Conservation (phyloP, 768 basidiomycete genomes). For the Russula olivacea region DNA sequence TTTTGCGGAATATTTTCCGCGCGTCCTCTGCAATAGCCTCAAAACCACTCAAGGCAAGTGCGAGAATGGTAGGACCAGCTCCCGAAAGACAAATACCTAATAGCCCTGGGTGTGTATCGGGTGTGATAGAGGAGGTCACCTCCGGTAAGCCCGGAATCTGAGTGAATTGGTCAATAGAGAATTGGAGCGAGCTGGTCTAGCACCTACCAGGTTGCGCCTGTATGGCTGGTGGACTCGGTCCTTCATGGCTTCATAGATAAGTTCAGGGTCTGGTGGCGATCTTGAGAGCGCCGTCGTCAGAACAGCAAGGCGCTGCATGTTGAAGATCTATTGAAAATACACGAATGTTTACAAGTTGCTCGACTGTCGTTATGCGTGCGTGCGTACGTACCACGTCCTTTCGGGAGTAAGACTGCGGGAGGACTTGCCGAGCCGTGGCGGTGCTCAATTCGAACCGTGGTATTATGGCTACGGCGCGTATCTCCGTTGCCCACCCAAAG, state of each 20-base stretch:
- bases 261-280: slow-evolving; percentile 85
- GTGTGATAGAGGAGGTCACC: slow-evolving; percentile 85
- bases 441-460: slow-evolving; percentile 96
- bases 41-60: slow-evolving; percentile 81
- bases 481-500: slow-evolving; percentile 77
- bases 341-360: neutral
- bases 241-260: slow-evolving; percentile 99
- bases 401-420: slow-evolving; percentile 80
- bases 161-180: neutral
- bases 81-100: slow-evolving; percentile 97
- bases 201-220: slow-evolving; percentile 72
- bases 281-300: slow-evolving; percentile 89
- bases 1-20: slow-evolving; percentile 59
- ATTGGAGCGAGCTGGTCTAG: slow-evolving; percentile 2
- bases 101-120: slow-evolving; percentile 84
- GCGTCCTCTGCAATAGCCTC: slow-evolving; percentile 83
- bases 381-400: slow-evolving; percentile 71
- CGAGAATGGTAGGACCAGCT: slow-evolving; percentile 95
- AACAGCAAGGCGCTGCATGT: slow-evolving; percentile 92
- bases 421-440: slow-evolving; percentile 83
- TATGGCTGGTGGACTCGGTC: slow-evolving; percentile 98
- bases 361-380: neutral
- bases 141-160: slow-evolving; percentile 95
- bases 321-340: slow-evolving; percentile 72
- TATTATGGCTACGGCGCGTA: slow-evolving; percentile 91